A percentile compares a stretch with the other conserved stretches of the same genome.
Evolutionary conservation across 139 green algal species (phyloP).

Genomic region (Penium margaritaceum): DNA sequence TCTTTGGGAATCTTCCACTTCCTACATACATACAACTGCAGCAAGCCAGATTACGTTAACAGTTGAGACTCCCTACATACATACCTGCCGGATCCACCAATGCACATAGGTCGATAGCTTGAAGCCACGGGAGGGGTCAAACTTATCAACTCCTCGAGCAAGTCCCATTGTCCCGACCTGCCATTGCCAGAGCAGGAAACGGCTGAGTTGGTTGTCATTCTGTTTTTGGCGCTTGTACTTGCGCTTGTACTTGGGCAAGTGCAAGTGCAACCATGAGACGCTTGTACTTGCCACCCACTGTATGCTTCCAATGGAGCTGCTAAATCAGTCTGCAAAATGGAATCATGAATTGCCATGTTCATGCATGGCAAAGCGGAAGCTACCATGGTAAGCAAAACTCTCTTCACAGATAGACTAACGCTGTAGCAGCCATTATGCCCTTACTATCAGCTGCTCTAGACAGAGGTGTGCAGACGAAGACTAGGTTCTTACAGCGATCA

Average conservation of each 20-base stretch:
- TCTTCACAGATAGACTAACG: background rate
- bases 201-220: background rate
- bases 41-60: no score
- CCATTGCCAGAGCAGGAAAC: background rate
- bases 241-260: background rate
- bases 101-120: constrained; percentile 94
- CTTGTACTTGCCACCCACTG: no score
- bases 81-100: constrained; percentile 93
- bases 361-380: no score
- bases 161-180: constrained; percentile 72
- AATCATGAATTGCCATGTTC: background rate
- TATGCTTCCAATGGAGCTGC: no score
- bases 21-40: no score
- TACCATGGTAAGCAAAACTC: background rate
- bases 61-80: no score
- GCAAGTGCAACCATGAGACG: background rate
- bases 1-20: no score
- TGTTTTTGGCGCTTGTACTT: background rate
- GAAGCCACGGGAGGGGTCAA: constrained; percentile 79
- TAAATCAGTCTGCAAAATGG: no score
- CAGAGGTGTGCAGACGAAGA: background rate
- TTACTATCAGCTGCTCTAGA: background rate
- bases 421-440: background rate
- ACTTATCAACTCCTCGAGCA: constrained; percentile 75
- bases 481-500: constrained; percentile 25